Percentiles rank a stretch among this genome's conserved stretches.
Evolutionary conservation across 441 rosid species (phyloP).

Genomic region (Gossypium trilobum): DNA sequence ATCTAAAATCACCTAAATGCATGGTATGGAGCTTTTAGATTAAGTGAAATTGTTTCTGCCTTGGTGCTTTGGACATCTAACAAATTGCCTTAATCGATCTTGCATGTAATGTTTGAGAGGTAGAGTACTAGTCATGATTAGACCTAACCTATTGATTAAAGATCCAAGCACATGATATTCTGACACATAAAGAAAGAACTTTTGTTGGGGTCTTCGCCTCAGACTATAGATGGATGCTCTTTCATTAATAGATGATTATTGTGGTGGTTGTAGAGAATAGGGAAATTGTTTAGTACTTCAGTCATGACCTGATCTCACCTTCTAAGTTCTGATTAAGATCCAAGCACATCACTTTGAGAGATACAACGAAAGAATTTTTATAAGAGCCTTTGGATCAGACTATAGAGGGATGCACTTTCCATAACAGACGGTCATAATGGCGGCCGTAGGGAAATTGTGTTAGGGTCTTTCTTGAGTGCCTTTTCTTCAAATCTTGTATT

Average conservation of each 20-base stretch:
- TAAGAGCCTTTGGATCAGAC: background rate
- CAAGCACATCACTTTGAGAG: background rate
- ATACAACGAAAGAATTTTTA: background rate
- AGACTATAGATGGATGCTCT: background rate
- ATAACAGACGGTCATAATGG: background rate
- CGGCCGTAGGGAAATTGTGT: slow-evolving; percentile 5
- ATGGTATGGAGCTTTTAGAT: background rate
- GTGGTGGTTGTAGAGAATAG: slow-evolving; percentile 1
- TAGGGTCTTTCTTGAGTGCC: slow-evolving; percentile 8
- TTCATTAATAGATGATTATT: background rate
- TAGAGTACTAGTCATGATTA: background rate
- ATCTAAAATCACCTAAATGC: slow-evolving; percentile 13
- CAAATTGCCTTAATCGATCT: background rate
- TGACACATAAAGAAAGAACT: background rate
- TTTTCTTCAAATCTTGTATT: background rate
- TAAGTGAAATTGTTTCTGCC: background rate
- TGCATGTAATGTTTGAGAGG: background rate
- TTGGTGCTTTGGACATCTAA: background rate
- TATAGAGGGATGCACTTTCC: background rate
- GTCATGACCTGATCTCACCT: background rate
- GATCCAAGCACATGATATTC: background rate
- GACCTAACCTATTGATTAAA: background rate
- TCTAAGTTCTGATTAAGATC: background rate
- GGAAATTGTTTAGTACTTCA: background rate
- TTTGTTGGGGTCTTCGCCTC: background rate